A percentile compares a stretch with the other conserved stretches of the same genome.
Conservation (phyloP, 1,284 basidiomycete genomes). For the Fistulina hepatica region DNA sequence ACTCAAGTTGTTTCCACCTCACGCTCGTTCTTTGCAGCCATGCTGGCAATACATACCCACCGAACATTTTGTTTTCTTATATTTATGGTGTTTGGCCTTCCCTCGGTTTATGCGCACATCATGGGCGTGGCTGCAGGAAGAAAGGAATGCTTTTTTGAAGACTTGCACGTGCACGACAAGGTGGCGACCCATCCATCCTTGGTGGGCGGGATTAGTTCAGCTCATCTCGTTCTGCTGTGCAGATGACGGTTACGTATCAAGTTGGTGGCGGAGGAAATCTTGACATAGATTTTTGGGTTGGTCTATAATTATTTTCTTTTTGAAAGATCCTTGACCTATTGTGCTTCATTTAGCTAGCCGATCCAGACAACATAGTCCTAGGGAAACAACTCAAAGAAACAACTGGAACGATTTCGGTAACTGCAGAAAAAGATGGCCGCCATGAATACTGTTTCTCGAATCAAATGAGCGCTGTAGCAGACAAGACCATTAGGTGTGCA, state of each 20-base stretch:
- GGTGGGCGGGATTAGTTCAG: constrained; percentile 3
- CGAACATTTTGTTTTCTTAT: no score
- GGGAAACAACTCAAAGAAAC: constrained; percentile 78
- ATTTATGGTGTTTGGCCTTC: constrained; percentile 32
- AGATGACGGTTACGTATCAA: constrained; percentile 99
- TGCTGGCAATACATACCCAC: constrained; percentile 30
- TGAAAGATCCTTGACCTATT: constrained; percentile 4
- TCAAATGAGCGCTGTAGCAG: constrained; percentile 89
- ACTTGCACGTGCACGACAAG: constrained; percentile 90
- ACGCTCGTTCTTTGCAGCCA: constrained; percentile 18
- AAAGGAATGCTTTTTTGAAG: constrained; percentile 98
- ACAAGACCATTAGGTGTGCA: constrained; percentile 85
- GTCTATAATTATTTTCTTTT: not conserved
- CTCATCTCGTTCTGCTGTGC: no score
- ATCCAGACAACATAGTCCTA: constrained; percentile 60
- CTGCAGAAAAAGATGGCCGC: constrained; percentile 77
- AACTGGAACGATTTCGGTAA: constrained; percentile 84
- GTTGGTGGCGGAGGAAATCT: constrained; percentile 94
- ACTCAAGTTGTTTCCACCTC: no score
- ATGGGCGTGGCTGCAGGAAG: constrained; percentile 66
- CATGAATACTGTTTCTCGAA: constrained; percentile 98
- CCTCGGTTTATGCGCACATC: constrained; percentile 49
- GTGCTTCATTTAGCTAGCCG: constrained; percentile 48
- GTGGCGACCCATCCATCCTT: constrained; percentile 27
- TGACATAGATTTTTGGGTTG: constrained; percentile 93